These are phyloP conservation scores for Mercurialis annua DNA, from an alignment of 345 rosid species.

Conservation along the genomic window DNA sequence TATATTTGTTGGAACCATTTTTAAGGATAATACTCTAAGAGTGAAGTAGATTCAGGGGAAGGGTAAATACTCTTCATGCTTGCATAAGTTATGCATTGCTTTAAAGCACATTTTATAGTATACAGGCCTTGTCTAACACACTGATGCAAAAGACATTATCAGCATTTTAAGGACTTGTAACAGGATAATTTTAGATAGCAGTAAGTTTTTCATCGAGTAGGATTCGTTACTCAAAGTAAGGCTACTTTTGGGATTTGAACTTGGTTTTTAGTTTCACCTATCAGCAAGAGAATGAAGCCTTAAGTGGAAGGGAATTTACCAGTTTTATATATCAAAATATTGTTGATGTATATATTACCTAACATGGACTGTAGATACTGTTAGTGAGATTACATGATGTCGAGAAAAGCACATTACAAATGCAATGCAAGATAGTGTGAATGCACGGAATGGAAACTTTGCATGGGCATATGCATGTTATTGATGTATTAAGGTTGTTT, in stretches of 20 bases:
- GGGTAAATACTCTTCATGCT: too few relatives aligned
- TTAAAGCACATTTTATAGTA: not conserved
- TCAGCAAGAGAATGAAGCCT: not conserved
- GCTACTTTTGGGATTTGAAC: not conserved
- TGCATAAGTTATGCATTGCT: not conserved
- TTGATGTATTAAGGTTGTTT: not conserved
- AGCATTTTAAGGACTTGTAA: not conserved
- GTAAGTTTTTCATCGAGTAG: not conserved
- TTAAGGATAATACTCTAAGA: too few relatives aligned
- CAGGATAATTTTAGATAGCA: not conserved
- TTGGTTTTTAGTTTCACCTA: constrained; percentile 4
- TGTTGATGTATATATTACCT: not conserved
- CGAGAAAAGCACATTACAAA: not conserved
- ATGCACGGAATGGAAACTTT: not conserved
- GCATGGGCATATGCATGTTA: not conserved
- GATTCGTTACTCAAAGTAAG: not conserved
- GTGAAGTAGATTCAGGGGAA: too few relatives aligned
- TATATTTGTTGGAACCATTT: too few relatives aligned
- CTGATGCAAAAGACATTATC: not conserved
- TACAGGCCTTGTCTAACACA: not conserved
- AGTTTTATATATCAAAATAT: not conserved
- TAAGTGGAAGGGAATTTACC: not conserved
- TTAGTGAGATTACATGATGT: not conserved
- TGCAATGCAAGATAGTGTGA: not conserved
- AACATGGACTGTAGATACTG: not conserved